Conservation (phyloP, 495 filamentous ascomycete species). For the Platismatia glauca region DNA sequence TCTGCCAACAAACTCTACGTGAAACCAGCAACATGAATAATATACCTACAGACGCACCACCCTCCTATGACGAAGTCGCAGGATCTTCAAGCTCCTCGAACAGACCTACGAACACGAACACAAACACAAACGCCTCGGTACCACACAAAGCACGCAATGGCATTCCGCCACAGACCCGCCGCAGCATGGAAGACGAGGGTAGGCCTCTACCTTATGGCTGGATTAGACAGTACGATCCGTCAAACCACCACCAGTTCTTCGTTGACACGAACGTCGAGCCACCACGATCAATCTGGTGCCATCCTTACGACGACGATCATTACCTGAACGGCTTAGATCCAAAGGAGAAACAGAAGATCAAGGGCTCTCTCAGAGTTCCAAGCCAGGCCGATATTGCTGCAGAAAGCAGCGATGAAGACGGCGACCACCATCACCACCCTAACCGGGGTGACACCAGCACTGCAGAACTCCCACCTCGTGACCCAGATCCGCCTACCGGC, state of each 20-base stretch:
- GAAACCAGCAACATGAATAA: not conserved
- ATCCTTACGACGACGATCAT: constrained; percentile 43
- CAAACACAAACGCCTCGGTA: not conserved
- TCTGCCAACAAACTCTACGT: not conserved
- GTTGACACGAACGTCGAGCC: constrained; percentile 39
- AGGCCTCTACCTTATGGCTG: constrained; percentile 37
- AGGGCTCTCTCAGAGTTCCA: constrained; percentile 26
- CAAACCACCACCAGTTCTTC: constrained; percentile 42
- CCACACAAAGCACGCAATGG: constrained; percentile 29
- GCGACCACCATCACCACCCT: constrained; percentile 17
- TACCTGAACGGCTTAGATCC: constrained; percentile 34
- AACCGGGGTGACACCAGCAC: constrained; percentile 10
- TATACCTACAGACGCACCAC: constrained; percentile 25
- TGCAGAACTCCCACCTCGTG: constrained; percentile 9
- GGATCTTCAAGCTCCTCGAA: constrained; percentile 14
- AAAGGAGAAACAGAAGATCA: constrained; percentile 32
- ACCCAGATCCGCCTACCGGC: constrained; percentile 20
- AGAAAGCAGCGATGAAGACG: constrained; percentile 37
- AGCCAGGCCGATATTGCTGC: constrained; percentile 34
- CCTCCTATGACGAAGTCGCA: constrained; percentile 27
- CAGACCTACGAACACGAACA: not conserved
- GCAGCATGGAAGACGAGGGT: constrained; percentile 44
- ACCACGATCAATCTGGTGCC: constrained; percentile 41
- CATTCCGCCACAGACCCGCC: constrained; percentile 35
- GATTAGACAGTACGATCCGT: constrained; percentile 38